Conservation (phyloP, 495 filamentous ascomycete genomes). For the Aspergillus sclerotiicarbonarius region DNA sequence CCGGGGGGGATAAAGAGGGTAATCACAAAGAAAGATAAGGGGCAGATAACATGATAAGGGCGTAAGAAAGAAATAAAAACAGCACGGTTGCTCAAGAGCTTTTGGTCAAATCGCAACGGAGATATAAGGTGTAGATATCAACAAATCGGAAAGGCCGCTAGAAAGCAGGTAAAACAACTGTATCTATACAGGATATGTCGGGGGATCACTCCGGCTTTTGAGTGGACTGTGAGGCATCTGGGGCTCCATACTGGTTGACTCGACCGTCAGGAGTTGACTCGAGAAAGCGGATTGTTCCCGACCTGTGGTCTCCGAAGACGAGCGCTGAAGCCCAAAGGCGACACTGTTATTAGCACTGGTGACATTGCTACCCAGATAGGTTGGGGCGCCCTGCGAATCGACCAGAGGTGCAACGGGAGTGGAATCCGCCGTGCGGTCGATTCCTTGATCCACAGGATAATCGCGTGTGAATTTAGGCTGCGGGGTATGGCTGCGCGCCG, state of each 20-base stretch:
- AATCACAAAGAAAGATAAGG: not conserved
- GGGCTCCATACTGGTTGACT: constrained; percentile 59
- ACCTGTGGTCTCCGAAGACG: not conserved
- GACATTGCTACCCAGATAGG: not conserved
- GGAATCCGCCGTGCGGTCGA: not conserved
- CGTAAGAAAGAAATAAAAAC: not conserved
- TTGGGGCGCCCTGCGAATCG: not conserved
- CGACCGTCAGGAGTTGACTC: not conserved
- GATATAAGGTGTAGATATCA: not conserved
- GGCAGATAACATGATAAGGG: not conserved
- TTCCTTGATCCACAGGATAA: not conserved
- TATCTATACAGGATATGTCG: constrained; percentile 7
- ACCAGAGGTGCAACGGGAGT: constrained; percentile 1
- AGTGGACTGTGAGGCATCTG: constrained; percentile 26
- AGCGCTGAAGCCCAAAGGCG: constrained; percentile 2
- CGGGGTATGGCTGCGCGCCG: constrained; percentile 57
- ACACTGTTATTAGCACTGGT: constrained; percentile 4
- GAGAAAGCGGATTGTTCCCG: not conserved
- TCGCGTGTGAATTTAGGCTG: constrained; percentile 62
- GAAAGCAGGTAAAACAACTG: not conserved
- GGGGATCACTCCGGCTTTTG: constrained; percentile 17
- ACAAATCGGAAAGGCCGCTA: not conserved
- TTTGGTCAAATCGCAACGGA: not conserved
- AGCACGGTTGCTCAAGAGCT: not conserved
- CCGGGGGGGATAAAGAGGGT: not conserved